Percentiles rank a stretch among this genome's conserved stretches.
These are phyloP conservation scores for Hypoxylon sp. DNA, from an alignment of 2,329 filamentous ascomycete genomes.

Conservation along the genomic window DNA sequence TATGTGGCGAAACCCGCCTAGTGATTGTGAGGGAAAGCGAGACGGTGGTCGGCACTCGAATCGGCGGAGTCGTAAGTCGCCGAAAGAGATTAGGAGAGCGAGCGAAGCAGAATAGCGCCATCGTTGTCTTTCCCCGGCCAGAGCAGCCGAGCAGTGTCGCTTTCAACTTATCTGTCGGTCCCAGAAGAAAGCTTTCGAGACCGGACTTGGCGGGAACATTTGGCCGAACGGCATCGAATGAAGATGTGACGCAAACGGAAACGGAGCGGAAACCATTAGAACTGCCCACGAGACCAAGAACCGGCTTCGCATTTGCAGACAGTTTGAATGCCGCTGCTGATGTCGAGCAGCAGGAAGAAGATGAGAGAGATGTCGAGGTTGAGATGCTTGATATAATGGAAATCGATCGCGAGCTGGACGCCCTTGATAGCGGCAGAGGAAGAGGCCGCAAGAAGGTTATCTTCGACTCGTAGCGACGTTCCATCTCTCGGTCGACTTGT, in stretches of 20 bases:
- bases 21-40: slow-evolving; percentile 70
- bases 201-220: slow-evolving; percentile 21
- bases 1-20: slow-evolving; percentile 70
- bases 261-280: slow-evolving; percentile 47
- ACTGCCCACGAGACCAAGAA: slow-evolving; percentile 50
- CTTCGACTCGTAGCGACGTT: slow-evolving; percentile 61
- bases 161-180: slow-evolving; percentile 63
- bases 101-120: slow-evolving; percentile 62
- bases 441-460: slow-evolving; percentile 67
- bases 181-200: slow-evolving; percentile 49
- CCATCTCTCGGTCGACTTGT: slow-evolving; percentile 21
- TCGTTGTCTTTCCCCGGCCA: slow-evolving; percentile 68
- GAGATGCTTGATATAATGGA: slow-evolving; percentile 77
- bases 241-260: slow-evolving; percentile 49
- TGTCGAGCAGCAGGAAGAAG: slow-evolving; percentile 61
- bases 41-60: slow-evolving; percentile 62
- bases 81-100: slow-evolving; percentile 56
- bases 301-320: slow-evolving; percentile 66
- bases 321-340: slow-evolving; percentile 69
- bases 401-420: slow-evolving; percentile 72
- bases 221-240: slow-evolving; percentile 42
- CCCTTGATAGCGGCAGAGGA: slow-evolving; percentile 66
- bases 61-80: slow-evolving; percentile 58
- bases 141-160: slow-evolving; percentile 60
- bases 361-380: slow-evolving; percentile 68